Percentiles rank a stretch among this genome's conserved stretches.
phyloP scores from a whole-genome alignment of 2,329 filamentous ascomycete species.

The Exserohilum rostratum region DNA sequence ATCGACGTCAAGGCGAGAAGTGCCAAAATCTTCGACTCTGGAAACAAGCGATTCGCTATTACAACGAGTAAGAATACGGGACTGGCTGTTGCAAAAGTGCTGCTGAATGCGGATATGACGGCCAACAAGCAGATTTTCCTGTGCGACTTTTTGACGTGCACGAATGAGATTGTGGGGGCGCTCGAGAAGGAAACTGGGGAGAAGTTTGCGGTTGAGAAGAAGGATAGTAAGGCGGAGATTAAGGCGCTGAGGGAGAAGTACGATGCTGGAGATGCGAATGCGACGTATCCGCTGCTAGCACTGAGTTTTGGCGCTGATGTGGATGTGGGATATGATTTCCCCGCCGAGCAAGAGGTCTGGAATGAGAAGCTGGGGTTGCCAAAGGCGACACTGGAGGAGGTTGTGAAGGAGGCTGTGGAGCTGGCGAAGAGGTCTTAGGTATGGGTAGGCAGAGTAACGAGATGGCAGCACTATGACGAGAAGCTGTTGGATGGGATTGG shows the following conservation, averaged over 20 bases:
- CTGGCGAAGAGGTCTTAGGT: background rate
- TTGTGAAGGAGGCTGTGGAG: conserved; percentile 15
- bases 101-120: conserved; percentile 12
- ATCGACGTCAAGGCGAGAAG: conserved; percentile 26
- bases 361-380: conserved; percentile 30
- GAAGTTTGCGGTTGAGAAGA: conserved; percentile 20
- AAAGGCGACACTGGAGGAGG: conserved; percentile 23
- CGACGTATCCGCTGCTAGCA: conserved; percentile 24
- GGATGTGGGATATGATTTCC: conserved; percentile 31
- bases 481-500: too few species aligned
- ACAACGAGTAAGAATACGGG: conserved; percentile 29
- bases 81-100: conserved; percentile 21
- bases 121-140: conserved; percentile 34
- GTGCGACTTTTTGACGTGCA: conserved; percentile 24
- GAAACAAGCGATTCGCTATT: conserved; percentile 18
- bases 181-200: conserved; percentile 21
- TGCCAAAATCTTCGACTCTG: conserved; percentile 30
- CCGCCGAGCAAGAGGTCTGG: conserved; percentile 29
- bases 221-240: conserved; percentile 13
- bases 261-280: conserved; percentile 24
- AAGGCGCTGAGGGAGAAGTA: conserved; percentile 14
- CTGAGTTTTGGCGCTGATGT: conserved; percentile 29
- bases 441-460: too few species aligned
- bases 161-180: conserved; percentile 18
- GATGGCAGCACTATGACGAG: too few species aligned